phyloP scores from a whole-genome alignment of 2,329 filamentous ascomycete species.

The Neonectria hederae region DNA sequence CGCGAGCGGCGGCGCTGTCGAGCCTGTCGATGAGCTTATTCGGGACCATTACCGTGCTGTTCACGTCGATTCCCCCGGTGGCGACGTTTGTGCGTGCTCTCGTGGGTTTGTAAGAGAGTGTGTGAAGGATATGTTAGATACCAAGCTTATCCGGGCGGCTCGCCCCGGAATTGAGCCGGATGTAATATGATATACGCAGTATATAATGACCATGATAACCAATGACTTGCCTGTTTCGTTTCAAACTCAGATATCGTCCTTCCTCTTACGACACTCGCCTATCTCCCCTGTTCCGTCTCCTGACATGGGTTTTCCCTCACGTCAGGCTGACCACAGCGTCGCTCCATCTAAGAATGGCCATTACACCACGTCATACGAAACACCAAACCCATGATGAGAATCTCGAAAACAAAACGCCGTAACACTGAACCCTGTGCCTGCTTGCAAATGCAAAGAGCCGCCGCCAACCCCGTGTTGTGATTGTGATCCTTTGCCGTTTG shows the following conservation, averaged over 20 bases:
- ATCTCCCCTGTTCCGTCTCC: background rate
- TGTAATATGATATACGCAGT: slow-evolving; percentile 10
- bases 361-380: background rate
- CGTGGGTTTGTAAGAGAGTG: slow-evolving; percentile 51
- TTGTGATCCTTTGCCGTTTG: background rate
- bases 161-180: slow-evolving; percentile 1
- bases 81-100: slow-evolving; percentile 58
- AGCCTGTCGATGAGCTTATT: slow-evolving; percentile 70
- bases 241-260: slow-evolving; percentile 5
- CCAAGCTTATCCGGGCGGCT: background rate
- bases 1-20: slow-evolving; percentile 66
- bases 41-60: slow-evolving; percentile 66
- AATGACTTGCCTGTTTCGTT: slow-evolving; percentile 7
- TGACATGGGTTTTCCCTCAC: slow-evolving; percentile 8
- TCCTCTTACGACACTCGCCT: background rate
- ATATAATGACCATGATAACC: slow-evolving; percentile 4
- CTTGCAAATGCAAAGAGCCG: slow-evolving; percentile 3
- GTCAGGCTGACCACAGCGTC: slow-evolving; percentile 4
- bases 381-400: background rate
- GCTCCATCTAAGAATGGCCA: background rate
- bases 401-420: background rate
- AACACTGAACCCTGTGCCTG: background rate
- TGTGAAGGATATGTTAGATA: background rate
- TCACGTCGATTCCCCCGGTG: slow-evolving; percentile 66
- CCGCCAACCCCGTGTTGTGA: background rate